Evolutionary conservation across 2,329 filamentous ascomycete genomes (phyloP), one percentile per base, ranked within the genome.

Genomic region (Sarocladium strictum): DNA sequence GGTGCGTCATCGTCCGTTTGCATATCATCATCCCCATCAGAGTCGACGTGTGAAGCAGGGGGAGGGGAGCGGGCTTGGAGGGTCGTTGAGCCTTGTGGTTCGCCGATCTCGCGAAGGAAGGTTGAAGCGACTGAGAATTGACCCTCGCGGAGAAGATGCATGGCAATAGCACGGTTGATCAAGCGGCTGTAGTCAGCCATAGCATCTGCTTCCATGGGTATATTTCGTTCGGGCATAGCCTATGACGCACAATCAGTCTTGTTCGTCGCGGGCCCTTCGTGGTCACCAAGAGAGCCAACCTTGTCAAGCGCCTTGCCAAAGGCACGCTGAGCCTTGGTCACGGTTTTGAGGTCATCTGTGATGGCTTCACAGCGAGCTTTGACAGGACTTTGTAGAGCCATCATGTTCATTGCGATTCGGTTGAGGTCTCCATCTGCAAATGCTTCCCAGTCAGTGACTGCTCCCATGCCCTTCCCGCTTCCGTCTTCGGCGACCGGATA

Each of bases 81-180:
- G 10, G 50, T 38, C 10, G n/a, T 7, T 15, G 75, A 82, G 17
- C 47, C 29, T 21, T 51, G 27, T 3, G 47, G 47, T n/a, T 51
- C 47, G 17, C 47, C 47, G 14, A 51, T 51, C 74, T 97, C 94
- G 14, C 80, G 75, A 50, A 96, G 82, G 62, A 99, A 97, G 1
- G 86, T 90, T 15, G 86, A 84, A 12, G 93, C 93, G 2, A 96
- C 92, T 21, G 79, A 80, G 69, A 99, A 99, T 66, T 96, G 89
- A 50, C 94, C 94, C 72, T 97, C 93, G 38, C 94, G 89, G 37
- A 99, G 80, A 21, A 99, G 80, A 66, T 99, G 94, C 91, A 97
- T 97, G 10, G 89, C 89, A 62, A 99, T 95, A 6, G 94, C 93
- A 55, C 92, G 84, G 71, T 97, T 95, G 66, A 97, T 90, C 12